Conservation (phyloP, 2,329 filamentous ascomycete species). For the Amylocarpus encephaloides region DNA sequence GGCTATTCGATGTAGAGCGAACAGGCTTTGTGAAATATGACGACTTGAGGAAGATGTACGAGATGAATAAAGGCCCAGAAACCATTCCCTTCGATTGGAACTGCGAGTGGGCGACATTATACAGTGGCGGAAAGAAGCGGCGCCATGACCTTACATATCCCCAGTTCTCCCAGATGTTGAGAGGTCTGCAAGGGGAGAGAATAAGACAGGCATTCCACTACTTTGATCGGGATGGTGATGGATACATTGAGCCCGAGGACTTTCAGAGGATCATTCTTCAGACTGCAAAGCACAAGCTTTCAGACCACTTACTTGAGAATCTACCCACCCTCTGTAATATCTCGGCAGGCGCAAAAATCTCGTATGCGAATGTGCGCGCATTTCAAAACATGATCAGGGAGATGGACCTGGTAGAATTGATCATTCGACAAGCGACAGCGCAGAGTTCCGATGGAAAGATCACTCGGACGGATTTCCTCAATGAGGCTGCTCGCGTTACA, state of each 20-base stretch:
- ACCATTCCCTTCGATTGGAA: slow-evolving; percentile 95
- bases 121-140: slow-evolving; percentile 82
- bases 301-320: slow-evolving; percentile 88
- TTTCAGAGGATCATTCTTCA: slow-evolving; percentile 96
- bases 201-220: slow-evolving; percentile 91
- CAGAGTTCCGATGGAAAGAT: slow-evolving; percentile 89
- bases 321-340: slow-evolving; percentile 93
- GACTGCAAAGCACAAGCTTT: slow-evolving; percentile 92
- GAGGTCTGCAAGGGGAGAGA: slow-evolving; percentile 90
- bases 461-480: slow-evolving; percentile 86
- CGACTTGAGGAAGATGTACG: slow-evolving; percentile 77
- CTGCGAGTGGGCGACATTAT: slow-evolving; percentile 91
- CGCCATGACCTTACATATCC: slow-evolving; percentile 89
- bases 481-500: slow-evolving; percentile 84
- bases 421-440: slow-evolving; percentile 77
- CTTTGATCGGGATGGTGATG: slow-evolving; percentile 86
- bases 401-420: slow-evolving; percentile 94
- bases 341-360: slow-evolving; percentile 83
- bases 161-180: slow-evolving; percentile 97
- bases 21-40: slow-evolving; percentile 85
- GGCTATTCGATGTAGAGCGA: slow-evolving; percentile 83
- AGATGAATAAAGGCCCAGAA: slow-evolving; percentile 77
- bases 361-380: slow-evolving; percentile 92
- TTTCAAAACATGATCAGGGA: slow-evolving; percentile 98
- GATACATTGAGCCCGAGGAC: slow-evolving; percentile 90